Base-by-base conservation (phyloP, 306 rosid species). In the Prinsepia uniflora region DNA sequence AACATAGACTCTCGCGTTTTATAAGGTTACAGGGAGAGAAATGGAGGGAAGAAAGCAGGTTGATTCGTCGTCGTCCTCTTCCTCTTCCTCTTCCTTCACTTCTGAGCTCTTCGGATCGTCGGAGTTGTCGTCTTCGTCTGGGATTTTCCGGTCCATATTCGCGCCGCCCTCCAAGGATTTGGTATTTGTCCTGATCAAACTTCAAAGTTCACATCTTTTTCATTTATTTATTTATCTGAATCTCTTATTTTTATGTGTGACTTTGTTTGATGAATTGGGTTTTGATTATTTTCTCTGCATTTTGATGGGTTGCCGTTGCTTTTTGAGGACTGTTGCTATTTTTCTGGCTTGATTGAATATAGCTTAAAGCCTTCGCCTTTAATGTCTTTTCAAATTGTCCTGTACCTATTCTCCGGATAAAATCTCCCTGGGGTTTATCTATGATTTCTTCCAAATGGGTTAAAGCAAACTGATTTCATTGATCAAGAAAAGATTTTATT, bases 101-200 rank as follows among this genome's bases (percentile, higher is more conserved):
- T 83, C 84, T 81, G 91, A 92, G 68, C 86, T 86, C 63, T 88
- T 90, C 59, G 98, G 89, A 8, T 78, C 86, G 49, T 78, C 72
- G 59, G 90, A 85, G 19, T 76, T 87, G 9, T 79, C 89, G 2
- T 63, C 92, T 65, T 75, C 83, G 13, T 67, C 88, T 54, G 89
- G 86, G 74, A 86, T 88, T 76, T 88, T 92, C 46, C 83, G 78
- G 0, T 79, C 96, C 10, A 67, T 90, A 10, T 88, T 88, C 54
- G 49, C 91, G 15, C 86, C 91, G 56, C 24, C 90, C 8, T 59
- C 82, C n/a, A 84, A 87, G 90, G 98, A 87, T 71, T 22, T 66
- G 30, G 15, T 71, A 39, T 57, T 8, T 65, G 53, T 43, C 44
- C 64, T 61, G 66, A 43, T 20, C 18, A 48, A 30, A 30, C 36